Base-by-base conservation (phyloP, 2,329 filamentous ascomycete genomes). In the Coleophoma cylindrospora region DNA sequence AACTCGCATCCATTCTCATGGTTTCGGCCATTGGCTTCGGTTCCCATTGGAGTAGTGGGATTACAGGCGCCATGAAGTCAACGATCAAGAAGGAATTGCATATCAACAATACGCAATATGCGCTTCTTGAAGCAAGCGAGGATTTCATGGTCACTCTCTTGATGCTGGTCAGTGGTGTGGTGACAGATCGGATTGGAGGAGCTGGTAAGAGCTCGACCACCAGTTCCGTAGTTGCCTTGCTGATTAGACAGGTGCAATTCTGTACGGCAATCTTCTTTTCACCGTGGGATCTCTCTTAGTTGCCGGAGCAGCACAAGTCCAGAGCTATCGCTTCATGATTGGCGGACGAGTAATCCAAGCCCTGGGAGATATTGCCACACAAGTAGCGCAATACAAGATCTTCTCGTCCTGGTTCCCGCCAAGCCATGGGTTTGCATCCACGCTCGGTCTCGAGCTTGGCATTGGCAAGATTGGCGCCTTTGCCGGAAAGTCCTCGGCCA, bases 351-450 rank as follows among this genome's bases (percentile, higher is more conserved):
- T 84, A 1, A 64, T 84, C 12, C 70, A 77, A 27, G 74, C 80
- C 0, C 64, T 84, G 0, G 81, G 81, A n/a, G 81, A 84, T 53
- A 80, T 83, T 17, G 77, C 81, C 0, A 84, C 81, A 0, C 80
- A 84, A 56, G 72, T 83, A 32, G 81, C 81, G 0, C 80, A 84
- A 60, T 84, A 84, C 61, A 82, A 83, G 53, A 75, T 84, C 53
- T 84, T 84, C 57, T 81, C 78, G 0, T 81, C 78, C 0, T 84
- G 81, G 81, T 84, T 84, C 53, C 71, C 80, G 0, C 81, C 81
- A 0, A 79, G 72, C 8, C 74, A 79, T 50, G 81, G 81, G 1
- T 84, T 84, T 58, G 81, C 80, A 0, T 80, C 79, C 0, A 84
- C 80, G 0, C 68, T 84, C 0, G 81, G 74, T 0, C 75, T 84